A percentile compares a stretch with the other conserved stretches of the same genome.
These are phyloP conservation scores for Paracamarosporium sp. DNA, from an alignment of 2,329 filamentous ascomycete genomes.

Conservation along the genomic window DNA sequence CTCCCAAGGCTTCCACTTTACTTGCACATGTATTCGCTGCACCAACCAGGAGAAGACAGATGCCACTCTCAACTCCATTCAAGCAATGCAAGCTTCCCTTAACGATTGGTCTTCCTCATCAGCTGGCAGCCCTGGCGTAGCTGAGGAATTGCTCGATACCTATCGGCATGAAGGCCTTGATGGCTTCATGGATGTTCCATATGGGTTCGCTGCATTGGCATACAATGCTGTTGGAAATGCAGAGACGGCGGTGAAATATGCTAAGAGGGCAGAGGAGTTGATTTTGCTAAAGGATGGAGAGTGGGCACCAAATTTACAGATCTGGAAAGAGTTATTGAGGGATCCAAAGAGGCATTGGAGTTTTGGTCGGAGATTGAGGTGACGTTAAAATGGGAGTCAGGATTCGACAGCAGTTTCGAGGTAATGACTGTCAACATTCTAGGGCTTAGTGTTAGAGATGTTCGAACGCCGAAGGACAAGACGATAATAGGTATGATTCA, in stretches of 20 bases:
- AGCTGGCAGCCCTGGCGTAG: slow-evolving; percentile 25
- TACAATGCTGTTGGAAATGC: slow-evolving; percentile 43
- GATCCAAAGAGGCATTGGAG: slow-evolving; percentile 44
- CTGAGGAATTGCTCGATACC: slow-evolving; percentile 42
- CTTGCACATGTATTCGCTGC: slow-evolving; percentile 49
- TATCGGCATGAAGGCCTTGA: slow-evolving; percentile 47
- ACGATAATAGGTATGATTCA: too few relatives aligned
- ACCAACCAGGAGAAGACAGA: slow-evolving; percentile 35
- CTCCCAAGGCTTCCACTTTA: slow-evolving; percentile 48
- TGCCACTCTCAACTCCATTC: slow-evolving; percentile 35
- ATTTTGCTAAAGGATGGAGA: slow-evolving; percentile 47
- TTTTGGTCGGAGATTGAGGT: slow-evolving; percentile 16
- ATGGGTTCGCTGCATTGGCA: slow-evolving; percentile 49
- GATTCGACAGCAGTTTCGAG: neutral
- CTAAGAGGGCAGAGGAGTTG: slow-evolving; percentile 41
- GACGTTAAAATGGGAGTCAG: neutral
- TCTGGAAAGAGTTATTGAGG: slow-evolving; percentile 40
- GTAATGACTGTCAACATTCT: too few relatives aligned
- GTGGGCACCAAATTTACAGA: slow-evolving; percentile 35
- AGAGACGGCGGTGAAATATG: slow-evolving; percentile 39
- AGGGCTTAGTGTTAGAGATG: too few relatives aligned
- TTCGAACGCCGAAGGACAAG: too few relatives aligned
- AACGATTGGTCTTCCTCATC: slow-evolving; percentile 38
- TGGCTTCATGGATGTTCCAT: slow-evolving; percentile 49
- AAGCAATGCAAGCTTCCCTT: slow-evolving; percentile 34